A percentile compares a stretch with the other conserved stretches of the same genome.
phyloP scores from a whole-genome alignment of 225 moss, liverwort and hornwort genomes.

The Neckera pumila region DNA sequence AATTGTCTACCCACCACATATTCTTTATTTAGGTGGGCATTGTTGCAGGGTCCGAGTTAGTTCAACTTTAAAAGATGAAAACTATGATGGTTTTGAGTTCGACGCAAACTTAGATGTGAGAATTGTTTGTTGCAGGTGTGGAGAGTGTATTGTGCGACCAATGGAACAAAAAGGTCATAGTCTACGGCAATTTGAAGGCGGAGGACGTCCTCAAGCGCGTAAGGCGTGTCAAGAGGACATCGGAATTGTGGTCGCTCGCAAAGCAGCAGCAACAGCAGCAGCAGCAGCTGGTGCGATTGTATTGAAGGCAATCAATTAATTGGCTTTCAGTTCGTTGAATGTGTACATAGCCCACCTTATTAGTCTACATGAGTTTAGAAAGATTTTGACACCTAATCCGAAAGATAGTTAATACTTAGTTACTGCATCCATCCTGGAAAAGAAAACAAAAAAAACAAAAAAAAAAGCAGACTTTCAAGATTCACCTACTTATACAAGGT shows the following conservation, averaged over 20 bases:
- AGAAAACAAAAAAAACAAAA: background rate
- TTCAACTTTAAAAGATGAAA: background rate
- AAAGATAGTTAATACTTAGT: background rate
- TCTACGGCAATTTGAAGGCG: conserved; percentile 32
- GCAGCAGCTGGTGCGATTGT: background rate
- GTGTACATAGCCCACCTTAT: conserved; percentile 1
- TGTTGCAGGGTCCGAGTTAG: background rate
- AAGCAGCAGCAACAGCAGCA: conserved; percentile 19
- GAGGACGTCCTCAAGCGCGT: conserved; percentile 33
- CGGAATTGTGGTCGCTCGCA: conserved; percentile 22
- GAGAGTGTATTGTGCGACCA: conserved; percentile 39
- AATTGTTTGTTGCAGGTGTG: conserved; percentile 18
- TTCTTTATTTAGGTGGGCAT: background rate
- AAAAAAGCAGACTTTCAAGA: background rate
- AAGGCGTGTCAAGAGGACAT: conserved; percentile 23
- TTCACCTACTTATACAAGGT: background rate
- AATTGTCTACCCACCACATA: background rate
- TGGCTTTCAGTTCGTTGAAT: background rate
- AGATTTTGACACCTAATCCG: conserved; percentile 24
- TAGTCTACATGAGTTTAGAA: background rate
- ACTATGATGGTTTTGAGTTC: background rate
- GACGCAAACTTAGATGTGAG: background rate
- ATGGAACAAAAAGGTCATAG: conserved; percentile 36
- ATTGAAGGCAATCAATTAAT: background rate
- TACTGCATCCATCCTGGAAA: background rate